phyloP scores from a whole-genome alignment of 176 grass and related monocot species.

The Cenchrus fungigraminus region DNA sequence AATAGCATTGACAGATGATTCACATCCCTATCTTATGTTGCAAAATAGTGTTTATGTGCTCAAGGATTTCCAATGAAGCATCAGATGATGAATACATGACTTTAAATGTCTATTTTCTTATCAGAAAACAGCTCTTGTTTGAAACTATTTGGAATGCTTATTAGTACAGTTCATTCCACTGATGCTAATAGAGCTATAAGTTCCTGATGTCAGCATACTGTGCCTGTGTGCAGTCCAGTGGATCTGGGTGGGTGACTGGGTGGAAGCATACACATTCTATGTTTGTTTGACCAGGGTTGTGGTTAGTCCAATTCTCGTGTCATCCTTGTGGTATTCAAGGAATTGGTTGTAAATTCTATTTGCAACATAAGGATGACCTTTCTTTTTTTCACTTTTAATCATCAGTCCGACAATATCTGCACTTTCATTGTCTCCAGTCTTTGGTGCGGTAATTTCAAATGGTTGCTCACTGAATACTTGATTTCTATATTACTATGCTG shows the following conservation, averaged over 20 bases:
- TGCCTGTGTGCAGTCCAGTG: background rate
- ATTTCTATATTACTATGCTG: background rate
- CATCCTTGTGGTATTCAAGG: background rate
- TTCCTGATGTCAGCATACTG: background rate
- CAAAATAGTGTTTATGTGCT: background rate
- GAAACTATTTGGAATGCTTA: conserved; percentile 5
- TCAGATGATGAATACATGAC: conserved; percentile 10
- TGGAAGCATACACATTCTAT: background rate
- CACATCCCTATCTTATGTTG: background rate
- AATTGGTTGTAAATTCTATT: conserved; percentile 3
- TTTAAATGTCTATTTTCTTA: background rate
- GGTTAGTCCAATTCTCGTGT: background rate
- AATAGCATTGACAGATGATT: background rate
- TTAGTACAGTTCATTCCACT: conserved; percentile 5
- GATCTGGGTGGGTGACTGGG: background rate
- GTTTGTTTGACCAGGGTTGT: background rate
- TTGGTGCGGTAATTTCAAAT: conserved; percentile 20
- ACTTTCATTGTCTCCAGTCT: background rate
- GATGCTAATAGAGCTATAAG: conserved; percentile 19
- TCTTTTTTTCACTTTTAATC: background rate
- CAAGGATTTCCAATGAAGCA: background rate
- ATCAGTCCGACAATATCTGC: background rate
- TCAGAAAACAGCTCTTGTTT: background rate
- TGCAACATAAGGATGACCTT: conserved; percentile 20
- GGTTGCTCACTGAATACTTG: background rate